These are phyloP conservation scores for Mycena vulgaris DNA, from an alignment of 768 basidiomycete genomes.

Conservation along the genomic window DNA sequence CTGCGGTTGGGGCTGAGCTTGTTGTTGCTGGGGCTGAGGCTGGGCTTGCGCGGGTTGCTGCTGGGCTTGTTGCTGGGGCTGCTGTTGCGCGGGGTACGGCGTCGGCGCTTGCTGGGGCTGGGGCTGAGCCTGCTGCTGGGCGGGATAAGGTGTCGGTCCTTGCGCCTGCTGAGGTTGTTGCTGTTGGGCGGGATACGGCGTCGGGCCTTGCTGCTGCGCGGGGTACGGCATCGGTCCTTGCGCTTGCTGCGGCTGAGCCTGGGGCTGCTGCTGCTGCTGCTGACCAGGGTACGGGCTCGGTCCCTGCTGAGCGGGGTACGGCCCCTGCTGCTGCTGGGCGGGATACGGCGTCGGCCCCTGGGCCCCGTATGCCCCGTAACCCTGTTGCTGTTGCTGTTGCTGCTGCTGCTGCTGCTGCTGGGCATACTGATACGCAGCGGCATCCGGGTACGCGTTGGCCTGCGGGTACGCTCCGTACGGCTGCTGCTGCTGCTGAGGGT, in stretches of 20 bases:
- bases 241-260: slow-evolving; percentile 3
- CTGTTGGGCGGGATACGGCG: slow-evolving; percentile 44
- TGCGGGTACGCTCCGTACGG: slow-evolving; percentile 1
- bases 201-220: slow-evolving; percentile 28
- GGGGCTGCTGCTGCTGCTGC: too few relatives aligned
- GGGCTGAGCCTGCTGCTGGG: slow-evolving; percentile 23
- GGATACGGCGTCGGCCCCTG: slow-evolving; percentile 52
- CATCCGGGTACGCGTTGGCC: slow-evolving; percentile 32
- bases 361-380: slow-evolving; percentile 26
- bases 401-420: slow-evolving; percentile 34
- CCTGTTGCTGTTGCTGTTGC: slow-evolving; percentile 37
- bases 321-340: slow-evolving; percentile 45
- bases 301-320: slow-evolving; percentile 37
- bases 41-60: slow-evolving; percentile 37
- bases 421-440: slow-evolving; percentile 43
- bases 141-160: slow-evolving; percentile 27
- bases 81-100: slow-evolving; percentile 27
- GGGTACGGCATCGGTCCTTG: slow-evolving; percentile 43
- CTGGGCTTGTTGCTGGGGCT: slow-evolving; percentile 30
- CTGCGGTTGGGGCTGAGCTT: slow-evolving; percentile 46
- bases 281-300: slow-evolving; percentile 30
- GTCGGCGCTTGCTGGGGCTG: slow-evolving; percentile 6
- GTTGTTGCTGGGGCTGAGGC: slow-evolving; percentile 44
- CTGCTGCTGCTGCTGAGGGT: slow-evolving; percentile 46
- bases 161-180: slow-evolving; percentile 46